These are phyloP conservation scores for Macroventuria anomochaeta DNA, from an alignment of 2,329 filamentous ascomycete species.

Conservation along the genomic window DNA sequence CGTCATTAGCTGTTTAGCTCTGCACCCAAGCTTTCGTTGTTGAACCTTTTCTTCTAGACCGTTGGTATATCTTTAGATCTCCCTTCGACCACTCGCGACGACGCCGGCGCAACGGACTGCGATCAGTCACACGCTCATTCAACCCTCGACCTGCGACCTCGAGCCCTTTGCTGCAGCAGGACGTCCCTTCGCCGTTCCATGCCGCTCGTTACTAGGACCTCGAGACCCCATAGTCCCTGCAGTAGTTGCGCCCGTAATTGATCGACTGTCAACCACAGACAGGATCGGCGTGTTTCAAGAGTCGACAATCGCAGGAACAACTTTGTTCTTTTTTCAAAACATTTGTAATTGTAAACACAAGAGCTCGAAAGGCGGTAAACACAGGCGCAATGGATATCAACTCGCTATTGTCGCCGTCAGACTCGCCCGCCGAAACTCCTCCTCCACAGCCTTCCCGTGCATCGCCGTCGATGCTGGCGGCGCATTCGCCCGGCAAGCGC, in stretches of 20 bases:
- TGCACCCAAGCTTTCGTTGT: conserved; percentile 29
- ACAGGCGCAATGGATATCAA: conserved; percentile 56
- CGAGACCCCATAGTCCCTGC: conserved; percentile 23
- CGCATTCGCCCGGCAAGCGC: conserved; percentile 42
- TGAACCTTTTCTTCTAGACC: conserved; percentile 36
- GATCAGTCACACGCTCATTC: conserved; percentile 22
- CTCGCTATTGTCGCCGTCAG: conserved; percentile 56
- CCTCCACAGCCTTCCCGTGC: conserved; percentile 36
- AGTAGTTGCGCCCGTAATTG: conserved; percentile 23
- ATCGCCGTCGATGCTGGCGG: conserved; percentile 34
- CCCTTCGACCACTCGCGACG: conserved; percentile 20
- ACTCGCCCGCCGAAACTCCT: conserved; percentile 50
- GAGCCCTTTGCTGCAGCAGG: conserved; percentile 15
- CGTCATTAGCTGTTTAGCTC: conserved; percentile 33
- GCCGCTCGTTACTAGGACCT: conserved; percentile 25
- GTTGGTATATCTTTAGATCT: background rate
- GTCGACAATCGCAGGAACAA: background rate
- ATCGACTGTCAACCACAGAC: conserved; percentile 4
- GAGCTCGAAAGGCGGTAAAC: conserved; percentile 2
- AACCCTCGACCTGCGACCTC: conserved; percentile 8
- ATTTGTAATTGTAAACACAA: background rate
- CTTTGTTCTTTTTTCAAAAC: background rate
- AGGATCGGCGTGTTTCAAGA: background rate
- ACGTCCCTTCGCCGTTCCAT: conserved; percentile 23
- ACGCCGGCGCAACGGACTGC: conserved; percentile 20